Evolutionary conservation across 2,329 filamentous ascomycete species (phyloP), one percentile per base, ranked within the genome.

Genomic region (Orbilia oligospora): DNA sequence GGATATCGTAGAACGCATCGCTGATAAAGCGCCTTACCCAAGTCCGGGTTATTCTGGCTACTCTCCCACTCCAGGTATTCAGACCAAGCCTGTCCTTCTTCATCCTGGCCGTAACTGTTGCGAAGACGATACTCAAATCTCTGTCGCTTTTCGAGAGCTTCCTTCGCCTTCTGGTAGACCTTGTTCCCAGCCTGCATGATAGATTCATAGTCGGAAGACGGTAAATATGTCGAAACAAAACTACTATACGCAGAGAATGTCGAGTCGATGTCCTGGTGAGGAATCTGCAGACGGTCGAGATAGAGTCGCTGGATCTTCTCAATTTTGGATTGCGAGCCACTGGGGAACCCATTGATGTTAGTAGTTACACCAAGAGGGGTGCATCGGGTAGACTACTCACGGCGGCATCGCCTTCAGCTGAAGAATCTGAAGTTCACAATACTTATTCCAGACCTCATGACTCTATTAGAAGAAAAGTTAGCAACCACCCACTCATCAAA

Each of bases 31-130:
- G 80, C 80, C 38, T 76, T 76, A 38, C 87, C 87, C 82, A 87
- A 87, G 18, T 86, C 83, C 12, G 86, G 84, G 81, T 87, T 90
- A 79, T 88, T 88, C 81, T 88, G 88, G 18, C 85, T 86, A 82
- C 91, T 88, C 86, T 99, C 96, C 92, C 93, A 97, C 68, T 93
- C 90, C 18, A 98, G 86, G 82, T 99, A 99, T 70, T 92, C 89
- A 3, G 87, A 84, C 85, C 85, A 91, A 86, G 51, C 85, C 83
- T 20, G 84, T 81, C 81, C 87, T 87, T 82, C 81, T 72, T 91
- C 87, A 3, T 86, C 86, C 10, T 89, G 87, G 30, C 85, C 83
- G 81, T 93, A 88, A 71, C 86, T 68, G 89, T 88, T 87, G 67
- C 87, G 87, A 22, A 96, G 85, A 79, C 88, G 89, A 80, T 90